phyloP scores from a whole-genome alignment of 805 yeast genomes.

The Yarrowia sp. region DNA sequence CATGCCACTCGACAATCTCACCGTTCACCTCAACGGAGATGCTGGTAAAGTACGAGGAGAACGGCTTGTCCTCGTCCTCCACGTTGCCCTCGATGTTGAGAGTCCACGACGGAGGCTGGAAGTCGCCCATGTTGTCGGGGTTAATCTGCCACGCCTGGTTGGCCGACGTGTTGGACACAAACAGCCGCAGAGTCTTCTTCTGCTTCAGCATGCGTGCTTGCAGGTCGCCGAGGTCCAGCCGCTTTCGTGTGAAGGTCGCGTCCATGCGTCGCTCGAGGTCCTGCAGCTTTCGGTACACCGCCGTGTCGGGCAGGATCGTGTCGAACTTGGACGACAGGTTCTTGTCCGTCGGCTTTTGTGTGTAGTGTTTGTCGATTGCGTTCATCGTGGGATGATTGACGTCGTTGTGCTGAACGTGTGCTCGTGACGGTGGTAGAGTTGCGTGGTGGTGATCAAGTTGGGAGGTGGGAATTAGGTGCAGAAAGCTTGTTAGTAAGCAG shows the following conservation, averaged over 20 bases:
- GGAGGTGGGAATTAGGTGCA: not conserved
- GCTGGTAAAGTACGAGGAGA: constrained; percentile 72
- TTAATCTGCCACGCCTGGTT: constrained; percentile 84
- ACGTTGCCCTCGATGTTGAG: constrained; percentile 1
- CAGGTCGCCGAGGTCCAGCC: constrained; percentile 78
- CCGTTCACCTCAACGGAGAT: constrained; percentile 66
- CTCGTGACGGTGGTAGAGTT: too few species aligned
- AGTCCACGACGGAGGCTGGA: constrained; percentile 31
- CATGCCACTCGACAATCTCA: constrained; percentile 85
- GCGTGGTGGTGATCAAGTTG: not conserved
- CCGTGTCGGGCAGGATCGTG: constrained; percentile 62
- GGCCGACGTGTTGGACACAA: constrained; percentile 73
- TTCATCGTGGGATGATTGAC: not conserved
- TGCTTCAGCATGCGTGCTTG: constrained; percentile 46
- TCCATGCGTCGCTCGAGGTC: constrained; percentile 84
- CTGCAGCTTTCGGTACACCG: constrained; percentile 61
- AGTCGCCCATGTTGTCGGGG: constrained; percentile 27
- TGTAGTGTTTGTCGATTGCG: constrained; percentile 27
- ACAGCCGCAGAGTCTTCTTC: constrained; percentile 68
- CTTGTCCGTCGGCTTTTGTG: constrained; percentile 49
- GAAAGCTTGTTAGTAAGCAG: not conserved
- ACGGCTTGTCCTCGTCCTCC: constrained; percentile 39
- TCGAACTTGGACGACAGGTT: constrained; percentile 48
- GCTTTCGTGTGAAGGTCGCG: constrained; percentile 74
- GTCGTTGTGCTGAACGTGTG: too few species aligned